Evolutionary conservation across 192 early-diverging fungal genomes (phyloP).

Genomic region (Radiomyces spectabilis): DNA sequence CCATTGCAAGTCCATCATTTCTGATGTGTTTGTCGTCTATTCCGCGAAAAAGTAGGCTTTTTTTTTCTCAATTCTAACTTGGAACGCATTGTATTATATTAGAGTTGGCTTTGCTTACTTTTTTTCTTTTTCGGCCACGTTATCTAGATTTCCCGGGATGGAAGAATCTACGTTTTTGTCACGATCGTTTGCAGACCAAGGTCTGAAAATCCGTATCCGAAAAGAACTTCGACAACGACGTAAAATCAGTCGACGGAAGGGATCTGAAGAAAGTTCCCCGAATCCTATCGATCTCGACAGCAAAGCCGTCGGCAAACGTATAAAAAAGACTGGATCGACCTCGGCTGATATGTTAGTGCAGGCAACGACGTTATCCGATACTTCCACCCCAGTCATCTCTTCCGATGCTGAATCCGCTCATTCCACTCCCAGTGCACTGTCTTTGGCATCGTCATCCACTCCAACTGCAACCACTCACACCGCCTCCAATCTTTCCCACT

Average conservation of each 20-base stretch:
- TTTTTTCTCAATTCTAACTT: not conserved
- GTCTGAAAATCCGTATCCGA: slow-evolving; percentile 88
- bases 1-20: slow-evolving; percentile 82
- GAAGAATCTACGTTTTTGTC: slow-evolving; percentile 88
- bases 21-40: slow-evolving; percentile 81
- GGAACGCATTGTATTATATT: not conserved
- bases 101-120: not conserved
- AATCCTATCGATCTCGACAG: not conserved
- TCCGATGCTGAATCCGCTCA: not conserved
- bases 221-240: slow-evolving; percentile 63
- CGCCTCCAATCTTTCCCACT: too few species aligned
- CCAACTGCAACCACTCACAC: not conserved
- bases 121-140: not conserved
- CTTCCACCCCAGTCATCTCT: not conserved
- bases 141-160: slow-evolving; percentile 91
- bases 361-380: not conserved
- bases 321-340: too few species aligned
- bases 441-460: not conserved
- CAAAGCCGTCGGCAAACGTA: too few species aligned
- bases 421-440: too few species aligned
- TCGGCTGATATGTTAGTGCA: too few species aligned
- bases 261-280: not conserved
- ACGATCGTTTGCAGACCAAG: slow-evolving; percentile 92
- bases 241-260: slow-evolving; percentile 8
- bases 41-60: slow-evolving; percentile 64